Percentiles rank a stretch among this genome's conserved stretches.
Conservation (phyloP, 768 basidiomycete species). For the Pulveroboletus ravenelii region DNA sequence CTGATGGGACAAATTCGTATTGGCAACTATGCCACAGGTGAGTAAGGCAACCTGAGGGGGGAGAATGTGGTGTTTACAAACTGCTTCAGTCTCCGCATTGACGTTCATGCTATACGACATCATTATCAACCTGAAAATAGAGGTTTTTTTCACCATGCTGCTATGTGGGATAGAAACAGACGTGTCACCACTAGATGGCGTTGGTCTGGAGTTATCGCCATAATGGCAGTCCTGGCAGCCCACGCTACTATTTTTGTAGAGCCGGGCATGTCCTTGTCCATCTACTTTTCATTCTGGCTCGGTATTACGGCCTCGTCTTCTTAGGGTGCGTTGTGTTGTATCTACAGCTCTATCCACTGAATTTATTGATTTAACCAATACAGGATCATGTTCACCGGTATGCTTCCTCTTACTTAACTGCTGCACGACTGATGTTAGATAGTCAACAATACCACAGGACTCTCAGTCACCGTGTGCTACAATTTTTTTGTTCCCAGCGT, state of each 20-base stretch:
- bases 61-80: neutral
- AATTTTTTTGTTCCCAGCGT: neutral
- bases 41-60: neutral
- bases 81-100: constrained; percentile 10
- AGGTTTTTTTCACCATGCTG: constrained; percentile 4
- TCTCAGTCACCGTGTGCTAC: constrained; percentile 14
- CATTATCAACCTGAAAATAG: constrained; percentile 16
- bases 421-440: neutral
- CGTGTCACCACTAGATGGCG: constrained; percentile 3
- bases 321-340: constrained; percentile 7
- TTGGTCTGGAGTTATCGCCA: constrained; percentile 14
- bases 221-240: neutral
- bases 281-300: constrained; percentile 19
- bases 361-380: neutral
- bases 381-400: constrained; percentile 17
- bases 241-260: neutral
- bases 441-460: constrained; percentile 22
- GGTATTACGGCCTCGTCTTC: constrained; percentile 24
- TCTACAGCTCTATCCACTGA: neutral
- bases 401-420: neutral
- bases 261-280: constrained; percentile 9
- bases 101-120: constrained; percentile 21
- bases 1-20: constrained; percentile 12
- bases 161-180: neutral
- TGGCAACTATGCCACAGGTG: constrained; percentile 15